Conservation (phyloP, 352 stramenopile species). For the Globisporangium camurandrum region DNA sequence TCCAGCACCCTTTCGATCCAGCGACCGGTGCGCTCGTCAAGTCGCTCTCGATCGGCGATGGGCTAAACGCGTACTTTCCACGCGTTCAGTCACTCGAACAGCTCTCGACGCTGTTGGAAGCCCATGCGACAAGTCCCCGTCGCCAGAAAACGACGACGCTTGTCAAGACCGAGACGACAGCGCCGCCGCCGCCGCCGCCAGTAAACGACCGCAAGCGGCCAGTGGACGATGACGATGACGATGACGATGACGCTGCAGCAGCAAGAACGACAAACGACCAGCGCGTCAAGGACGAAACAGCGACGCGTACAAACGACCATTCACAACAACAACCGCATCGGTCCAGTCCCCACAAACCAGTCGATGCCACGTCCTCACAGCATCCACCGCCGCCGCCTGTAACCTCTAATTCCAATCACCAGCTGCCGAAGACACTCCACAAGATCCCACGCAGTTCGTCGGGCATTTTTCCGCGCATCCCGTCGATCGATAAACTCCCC, state of each 20-base stretch:
- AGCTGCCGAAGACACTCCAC: slow-evolving; percentile 64
- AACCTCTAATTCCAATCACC: slow-evolving; percentile 62
- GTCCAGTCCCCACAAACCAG: too few relatives aligned
- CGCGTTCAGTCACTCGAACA: slow-evolving; percentile 77
- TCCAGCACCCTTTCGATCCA: slow-evolving; percentile 15
- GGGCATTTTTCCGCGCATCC: slow-evolving; percentile 71
- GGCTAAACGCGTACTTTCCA: slow-evolving; percentile 63
- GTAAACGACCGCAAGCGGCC: background rate
- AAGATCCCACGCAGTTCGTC: slow-evolving; percentile 78
- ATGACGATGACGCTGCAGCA: too few relatives aligned
- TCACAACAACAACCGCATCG: too few relatives aligned
- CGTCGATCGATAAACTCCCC: slow-evolving; percentile 53
- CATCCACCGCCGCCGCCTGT: slow-evolving; percentile 17
- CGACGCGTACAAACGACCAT: too few relatives aligned
- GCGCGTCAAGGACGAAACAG: slow-evolving; percentile 28
- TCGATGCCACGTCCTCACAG: too few relatives aligned
- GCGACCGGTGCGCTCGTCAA: slow-evolving; percentile 34
- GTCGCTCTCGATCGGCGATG: slow-evolving; percentile 51
- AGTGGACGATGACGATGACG: background rate
- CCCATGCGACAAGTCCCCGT: slow-evolving; percentile 51
- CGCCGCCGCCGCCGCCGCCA: background rate
- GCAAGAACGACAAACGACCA: background rate
- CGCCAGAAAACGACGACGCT: too few relatives aligned
- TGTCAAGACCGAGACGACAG: background rate
- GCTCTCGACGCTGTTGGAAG: slow-evolving; percentile 59